Evolutionary conservation across 2,329 filamentous ascomycete genomes (phyloP).

Genomic region (Xylaria sp.): DNA sequence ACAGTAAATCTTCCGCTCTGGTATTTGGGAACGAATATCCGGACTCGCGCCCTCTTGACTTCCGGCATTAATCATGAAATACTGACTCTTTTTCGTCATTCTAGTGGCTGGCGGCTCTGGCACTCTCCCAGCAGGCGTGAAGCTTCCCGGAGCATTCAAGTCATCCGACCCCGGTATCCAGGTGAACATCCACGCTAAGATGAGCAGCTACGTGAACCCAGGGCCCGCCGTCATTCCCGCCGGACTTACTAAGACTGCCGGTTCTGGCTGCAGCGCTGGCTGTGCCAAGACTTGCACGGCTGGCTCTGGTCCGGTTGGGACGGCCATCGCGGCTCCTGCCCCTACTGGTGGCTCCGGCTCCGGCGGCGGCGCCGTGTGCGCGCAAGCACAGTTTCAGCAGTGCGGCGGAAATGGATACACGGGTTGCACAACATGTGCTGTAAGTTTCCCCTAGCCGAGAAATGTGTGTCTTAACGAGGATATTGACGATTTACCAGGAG

Average conservation of each 20-base stretch:
- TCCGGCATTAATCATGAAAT: neutral
- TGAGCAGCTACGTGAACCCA: slow-evolving; percentile 56
- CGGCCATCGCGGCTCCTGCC: slow-evolving; percentile 38
- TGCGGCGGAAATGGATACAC: slow-evolving; percentile 56
- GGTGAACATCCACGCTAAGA: slow-evolving; percentile 59
- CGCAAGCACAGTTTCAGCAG: slow-evolving; percentile 52
- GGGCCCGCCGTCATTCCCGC: slow-evolving; percentile 56
- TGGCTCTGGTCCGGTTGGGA: slow-evolving; percentile 48
- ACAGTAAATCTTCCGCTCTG: neutral
- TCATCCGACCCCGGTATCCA: slow-evolving; percentile 58
- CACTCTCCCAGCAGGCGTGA: slow-evolving; percentile 45
- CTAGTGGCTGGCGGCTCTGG: slow-evolving; percentile 34
- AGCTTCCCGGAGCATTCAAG: slow-evolving; percentile 59
- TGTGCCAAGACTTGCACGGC: slow-evolving; percentile 55
- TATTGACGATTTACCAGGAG: slow-evolving; percentile 39
- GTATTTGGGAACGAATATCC: neutral
- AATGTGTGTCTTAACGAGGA: neutral
- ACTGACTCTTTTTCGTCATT: neutral
- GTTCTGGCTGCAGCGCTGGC: slow-evolving; percentile 53
- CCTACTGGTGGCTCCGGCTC: slow-evolving; percentile 21
- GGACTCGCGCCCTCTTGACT: neutral
- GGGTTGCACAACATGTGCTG: slow-evolving; percentile 56
- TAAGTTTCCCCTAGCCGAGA: slow-evolving; percentile 41
- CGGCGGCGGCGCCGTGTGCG: slow-evolving; percentile 44
- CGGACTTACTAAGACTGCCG: slow-evolving; percentile 56